These are phyloP conservation scores for Teunomyces aglyptinius DNA, from an alignment of 805 yeast genomes.

Conservation along the genomic window DNA sequence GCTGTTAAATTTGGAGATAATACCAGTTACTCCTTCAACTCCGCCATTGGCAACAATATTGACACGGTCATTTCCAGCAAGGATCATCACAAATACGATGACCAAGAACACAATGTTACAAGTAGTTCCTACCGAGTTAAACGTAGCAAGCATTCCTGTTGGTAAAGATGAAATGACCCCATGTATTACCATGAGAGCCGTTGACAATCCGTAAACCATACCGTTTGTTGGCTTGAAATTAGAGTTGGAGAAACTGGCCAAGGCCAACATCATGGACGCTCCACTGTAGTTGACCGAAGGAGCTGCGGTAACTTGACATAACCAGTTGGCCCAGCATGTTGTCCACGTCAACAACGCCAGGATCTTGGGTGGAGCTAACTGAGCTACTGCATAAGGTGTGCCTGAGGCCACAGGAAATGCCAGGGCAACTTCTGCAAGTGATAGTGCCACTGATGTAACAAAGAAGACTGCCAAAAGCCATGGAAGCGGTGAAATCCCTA, in stretches of 20 bases:
- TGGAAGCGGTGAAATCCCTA: conserved; percentile 62
- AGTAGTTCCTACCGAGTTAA: conserved; percentile 51
- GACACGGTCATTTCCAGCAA: conserved; percentile 50
- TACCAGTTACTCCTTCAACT: conserved; percentile 23
- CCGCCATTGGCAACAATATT: conserved; percentile 38
- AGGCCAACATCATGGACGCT: conserved; percentile 56
- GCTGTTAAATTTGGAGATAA: conserved; percentile 47
- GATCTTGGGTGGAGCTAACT: conserved; percentile 54
- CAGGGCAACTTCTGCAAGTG: conserved; percentile 63
- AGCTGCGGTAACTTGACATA: conserved; percentile 61
- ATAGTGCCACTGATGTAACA: conserved; percentile 55
- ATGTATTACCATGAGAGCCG: conserved; percentile 49
- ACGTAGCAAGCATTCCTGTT: conserved; percentile 51
- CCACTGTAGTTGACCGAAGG: conserved; percentile 60
- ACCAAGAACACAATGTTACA: conserved; percentile 48
- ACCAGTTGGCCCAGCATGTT: conserved; percentile 64
- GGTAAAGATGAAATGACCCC: conserved; percentile 51
- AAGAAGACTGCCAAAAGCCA: conserved; percentile 58
- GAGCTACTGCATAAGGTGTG: conserved; percentile 65
- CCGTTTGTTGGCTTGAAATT: conserved; percentile 45
- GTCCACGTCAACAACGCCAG: conserved; percentile 59
- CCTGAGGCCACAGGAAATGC: conserved; percentile 71
- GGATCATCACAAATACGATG: conserved; percentile 52
- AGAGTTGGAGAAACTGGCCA: conserved; percentile 41
- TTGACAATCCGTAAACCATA: conserved; percentile 50